Evolutionary conservation across 2,329 filamentous ascomycete genomes (phyloP).

Genomic region (Xylaria digitata): DNA sequence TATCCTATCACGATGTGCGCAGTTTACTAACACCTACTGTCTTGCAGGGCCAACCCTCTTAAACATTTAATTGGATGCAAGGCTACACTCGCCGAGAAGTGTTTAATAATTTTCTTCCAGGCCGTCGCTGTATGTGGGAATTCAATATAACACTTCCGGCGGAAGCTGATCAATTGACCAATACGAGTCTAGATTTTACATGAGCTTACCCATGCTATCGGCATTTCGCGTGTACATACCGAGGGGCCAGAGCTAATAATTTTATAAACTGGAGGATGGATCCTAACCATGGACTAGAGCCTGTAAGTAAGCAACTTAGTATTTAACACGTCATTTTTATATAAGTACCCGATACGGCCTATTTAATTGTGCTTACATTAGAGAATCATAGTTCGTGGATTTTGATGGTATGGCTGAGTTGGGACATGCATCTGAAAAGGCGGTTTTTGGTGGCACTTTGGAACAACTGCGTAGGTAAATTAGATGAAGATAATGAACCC

Average conservation of each 20-base stretch:
- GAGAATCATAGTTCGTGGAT: slow-evolving; percentile 2
- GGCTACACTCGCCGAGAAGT: slow-evolving; percentile 12
- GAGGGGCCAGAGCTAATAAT: neutral
- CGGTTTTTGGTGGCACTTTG: neutral
- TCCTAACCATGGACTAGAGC: neutral
- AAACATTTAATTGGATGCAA: neutral
- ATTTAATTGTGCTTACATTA: neutral
- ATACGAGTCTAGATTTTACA: slow-evolving; percentile 5
- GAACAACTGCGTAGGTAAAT: too few species aligned
- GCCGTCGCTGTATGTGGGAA: neutral
- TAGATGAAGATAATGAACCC: too few species aligned
- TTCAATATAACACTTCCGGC: neutral
- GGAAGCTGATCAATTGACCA: neutral
- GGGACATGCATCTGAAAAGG: slow-evolving; percentile 4
- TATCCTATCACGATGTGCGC: too few species aligned
- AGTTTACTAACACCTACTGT: too few species aligned
- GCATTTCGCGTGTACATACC: neutral
- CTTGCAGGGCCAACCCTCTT: neutral
- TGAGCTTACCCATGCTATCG: slow-evolving; percentile 16
- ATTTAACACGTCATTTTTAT: neutral
- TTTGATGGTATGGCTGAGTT: slow-evolving; percentile 1
- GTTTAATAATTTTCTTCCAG: neutral
- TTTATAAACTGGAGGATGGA: neutral
- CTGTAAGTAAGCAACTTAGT: neutral
- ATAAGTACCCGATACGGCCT: neutral